Base-by-base conservation (phyloP, 2,329 filamentous ascomycete genomes). In the Plenodomus tracheiphilus region DNA sequence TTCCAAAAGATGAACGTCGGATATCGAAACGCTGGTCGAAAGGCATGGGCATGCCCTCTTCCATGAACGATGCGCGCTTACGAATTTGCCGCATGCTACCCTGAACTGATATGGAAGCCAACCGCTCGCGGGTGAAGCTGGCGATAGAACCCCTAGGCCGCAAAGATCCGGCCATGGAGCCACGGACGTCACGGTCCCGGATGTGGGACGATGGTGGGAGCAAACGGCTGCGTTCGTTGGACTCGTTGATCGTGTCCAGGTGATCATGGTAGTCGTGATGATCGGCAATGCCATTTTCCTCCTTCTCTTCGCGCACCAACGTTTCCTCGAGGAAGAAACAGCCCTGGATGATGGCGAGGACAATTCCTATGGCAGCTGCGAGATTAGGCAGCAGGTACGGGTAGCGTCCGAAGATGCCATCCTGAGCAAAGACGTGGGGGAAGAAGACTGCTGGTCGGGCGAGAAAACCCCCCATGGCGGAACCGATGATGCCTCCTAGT, bases 341-440 rank as follows among this genome's bases (percentile, higher is more conserved):
- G 16, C 91, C 89, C 47, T 89, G 79, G 35, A 92, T 64, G 54
- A 96, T 91, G 71, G 91, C 95, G 47, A 90, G 65, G 25, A 93
- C 71, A 55, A 96, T 84, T 50, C 96, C 79, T 22, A 75, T 74
- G 20, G 89, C 87, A 71, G 92, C 96, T 46, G 96, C 81, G 15
- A 97, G 74, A 70, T 97, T 97, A 20, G 93, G 92, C 6, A 97
- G 81, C 8, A 96, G 83, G 66, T 94, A 97, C 11, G 93, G 93
- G 66, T 89, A 94, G 25, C 73, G 81, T 41, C 84, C 85, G 70
- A 96, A 96, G 18, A 95, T 61, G 47, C 87, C 83, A 47, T 82
- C 79, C 17, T 76, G 66, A 37, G 87, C 83, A 65, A 96, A 94
- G 0, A 81, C 41, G 28, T 78, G 73, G n/a, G 93, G 91, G 71